Percentiles rank a stretch among this genome's conserved stretches.
These are phyloP conservation scores for Retiboletus flavoniger DNA, from an alignment of 1,284 basidiomycete species.

Conservation along the genomic window DNA sequence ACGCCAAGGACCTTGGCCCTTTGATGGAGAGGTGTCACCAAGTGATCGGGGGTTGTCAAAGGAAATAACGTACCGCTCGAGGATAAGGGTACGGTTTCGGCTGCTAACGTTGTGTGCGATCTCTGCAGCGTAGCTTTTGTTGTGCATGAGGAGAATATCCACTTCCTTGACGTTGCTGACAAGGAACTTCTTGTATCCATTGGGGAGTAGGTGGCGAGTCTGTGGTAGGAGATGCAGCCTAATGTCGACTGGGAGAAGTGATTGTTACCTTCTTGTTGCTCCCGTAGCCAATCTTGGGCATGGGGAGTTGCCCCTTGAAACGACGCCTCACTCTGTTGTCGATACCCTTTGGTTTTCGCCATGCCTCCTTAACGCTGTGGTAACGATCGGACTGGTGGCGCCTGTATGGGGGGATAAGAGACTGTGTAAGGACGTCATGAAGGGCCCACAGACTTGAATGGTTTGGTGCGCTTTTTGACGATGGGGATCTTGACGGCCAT, in stretches of 20 bases:
- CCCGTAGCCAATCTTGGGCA: conserved; percentile 94
- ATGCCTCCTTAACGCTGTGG: conserved; percentile 92
- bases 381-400: conserved; percentile 98
- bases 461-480: conserved; percentile 95
- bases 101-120: conserved; percentile 97
- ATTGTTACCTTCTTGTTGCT: conserved; percentile 70
- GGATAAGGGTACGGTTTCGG: conserved; percentile 92
- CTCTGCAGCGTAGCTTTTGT: conserved; percentile 94
- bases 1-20: conserved; percentile 88
- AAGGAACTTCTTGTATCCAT: conserved; percentile 91
- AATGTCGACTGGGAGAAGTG: background rate
- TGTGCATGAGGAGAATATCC: conserved; percentile 96
- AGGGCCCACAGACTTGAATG: conserved; percentile 77
- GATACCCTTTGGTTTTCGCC: conserved; percentile 98
- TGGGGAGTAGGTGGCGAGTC: conserved; percentile 93
- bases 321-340: conserved; percentile 94
- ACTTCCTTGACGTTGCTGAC: conserved; percentile 91
- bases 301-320: conserved; percentile 93
- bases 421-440: conserved; percentile 2
- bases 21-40: conserved; percentile 11
- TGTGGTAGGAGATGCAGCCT: conserved; percentile 25
- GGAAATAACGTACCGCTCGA: conserved; percentile 68
- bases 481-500: conserved; percentile 89
- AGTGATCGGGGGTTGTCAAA: background rate
- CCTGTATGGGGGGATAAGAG: conserved; percentile 45